These are phyloP conservation scores for Solanum commersonii DNA, from an alignment of 257 asterid species.

Conservation along the genomic window DNA sequence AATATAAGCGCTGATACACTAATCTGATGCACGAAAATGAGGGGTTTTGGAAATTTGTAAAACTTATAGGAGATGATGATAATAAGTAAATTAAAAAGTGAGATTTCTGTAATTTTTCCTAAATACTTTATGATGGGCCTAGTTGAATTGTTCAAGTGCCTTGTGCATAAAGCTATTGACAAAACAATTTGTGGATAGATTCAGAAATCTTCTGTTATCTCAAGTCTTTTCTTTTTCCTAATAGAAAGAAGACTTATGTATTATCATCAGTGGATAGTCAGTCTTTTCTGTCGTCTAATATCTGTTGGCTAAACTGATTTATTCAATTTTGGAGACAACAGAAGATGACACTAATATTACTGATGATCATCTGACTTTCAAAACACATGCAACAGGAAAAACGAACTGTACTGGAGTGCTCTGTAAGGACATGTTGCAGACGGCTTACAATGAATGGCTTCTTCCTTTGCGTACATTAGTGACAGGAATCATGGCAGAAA, in stretches of 20 bases:
- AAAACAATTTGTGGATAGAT: neutral
- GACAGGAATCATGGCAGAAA: slow-evolving; percentile 29
- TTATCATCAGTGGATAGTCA: neutral
- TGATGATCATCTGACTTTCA: neutral
- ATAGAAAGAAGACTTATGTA: neutral
- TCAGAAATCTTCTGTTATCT: neutral
- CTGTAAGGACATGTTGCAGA: slow-evolving; percentile 36
- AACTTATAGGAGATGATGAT: no score
- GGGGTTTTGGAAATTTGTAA: no score
- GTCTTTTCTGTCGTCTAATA: neutral
- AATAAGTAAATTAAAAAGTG: no score
- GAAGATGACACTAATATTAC: neutral
- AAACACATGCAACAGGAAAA: slow-evolving; percentile 41
- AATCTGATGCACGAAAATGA: no score
- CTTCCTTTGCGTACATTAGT: slow-evolving; percentile 73
- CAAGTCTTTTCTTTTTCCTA: neutral
- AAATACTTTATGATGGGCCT: neutral
- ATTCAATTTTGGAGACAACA: neutral
- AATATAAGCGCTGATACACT: no score
- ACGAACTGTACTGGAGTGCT: slow-evolving; percentile 55
- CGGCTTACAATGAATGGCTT: slow-evolving; percentile 62
- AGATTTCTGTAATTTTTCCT: no score
- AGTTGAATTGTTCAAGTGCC: neutral
- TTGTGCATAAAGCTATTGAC: neutral
- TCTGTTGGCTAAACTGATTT: neutral